Evolutionary conservation across 129 eudicot species (phyloP).

Genomic region (Logfia minima): DNA sequence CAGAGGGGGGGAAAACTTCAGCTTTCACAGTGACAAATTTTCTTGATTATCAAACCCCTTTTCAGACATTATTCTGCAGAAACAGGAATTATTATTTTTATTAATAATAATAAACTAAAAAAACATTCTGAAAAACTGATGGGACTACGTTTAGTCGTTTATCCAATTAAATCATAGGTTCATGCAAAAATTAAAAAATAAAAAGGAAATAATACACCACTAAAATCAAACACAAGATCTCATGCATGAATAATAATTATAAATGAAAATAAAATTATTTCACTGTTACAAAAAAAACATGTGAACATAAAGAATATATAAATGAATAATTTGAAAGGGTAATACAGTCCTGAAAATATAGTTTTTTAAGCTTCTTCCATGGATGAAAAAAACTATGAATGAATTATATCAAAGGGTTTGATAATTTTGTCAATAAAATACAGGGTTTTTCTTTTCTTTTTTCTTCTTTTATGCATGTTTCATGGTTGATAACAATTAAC

Average conservation of each 20-base stretch:
- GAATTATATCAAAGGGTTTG: too few relatives aligned
- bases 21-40: slow-evolving; percentile 23
- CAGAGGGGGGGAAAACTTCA: slow-evolving; percentile 16
- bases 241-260: not conserved
- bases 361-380: too few relatives aligned
- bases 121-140: not conserved
- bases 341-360: too few relatives aligned
- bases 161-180: not conserved
- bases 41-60: slow-evolving; percentile 11
- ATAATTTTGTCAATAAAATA: too few relatives aligned
- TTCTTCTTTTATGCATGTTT: not conserved
- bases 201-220: not conserved
- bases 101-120: not conserved
- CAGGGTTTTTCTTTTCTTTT: not conserved
- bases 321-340: too few relatives aligned
- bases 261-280: not conserved
- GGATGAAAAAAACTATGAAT: too few relatives aligned
- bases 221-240: slow-evolving; percentile 1
- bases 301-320: not conserved
- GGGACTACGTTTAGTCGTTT: slow-evolving; percentile 17
- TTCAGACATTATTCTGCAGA: slow-evolving; percentile 34
- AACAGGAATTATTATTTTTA: not conserved
- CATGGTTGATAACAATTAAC: not conserved
- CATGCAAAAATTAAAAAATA: not conserved
- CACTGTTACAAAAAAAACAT: not conserved